Base-by-base conservation (phyloP, 257 asterid species). In the Solanum pinnatisectum region DNA sequence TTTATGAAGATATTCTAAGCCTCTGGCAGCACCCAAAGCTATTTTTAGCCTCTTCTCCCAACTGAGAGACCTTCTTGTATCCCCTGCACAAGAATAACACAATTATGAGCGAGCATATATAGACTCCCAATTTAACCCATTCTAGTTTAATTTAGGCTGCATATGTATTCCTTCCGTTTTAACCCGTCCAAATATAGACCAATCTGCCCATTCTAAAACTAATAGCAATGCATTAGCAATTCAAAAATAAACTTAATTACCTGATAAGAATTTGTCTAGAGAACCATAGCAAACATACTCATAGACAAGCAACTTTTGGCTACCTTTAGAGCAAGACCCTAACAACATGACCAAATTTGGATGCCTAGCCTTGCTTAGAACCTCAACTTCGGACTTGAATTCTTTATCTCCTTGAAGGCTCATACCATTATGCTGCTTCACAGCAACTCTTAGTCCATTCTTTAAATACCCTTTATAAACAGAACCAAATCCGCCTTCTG, bases 321-420 rank as follows among this genome's bases (percentile, higher is more conserved):
- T 90, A 32, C 94, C 93, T 86, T 93, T 83, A 2, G 94, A 90
- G 82, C 98, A 95, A 3, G 95, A 94, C 18, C 98, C 98, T 63
- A 95, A 83, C 46, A 95, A 83, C 95, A 93, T 89, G 1, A 95
- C 98, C 40, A 95, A 76, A 89, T 95, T 95, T 67, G 91, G 94
- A 84, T 95, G 98, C 49, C 94, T 93, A 8, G 92, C 96, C 87
- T 91, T 95, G 88, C 95, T 95, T 10, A 95, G 96, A 5, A 95
- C 91, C 25, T 77, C 86, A 8, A 95, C 95, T 89, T 95, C 98
- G 3, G 94, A 91, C 82, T 91, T 90, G 92, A 95, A 95, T 84
- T 95, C 96, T 74, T 90, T 94, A 86, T 95, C 95, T 10, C 98
- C 98, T 78, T 95, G 98, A 73, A 90, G 93, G 88, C 98, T 95